Conservation (phyloP, 1,139 yeast genomes). For the Pichia sp. region DNA sequence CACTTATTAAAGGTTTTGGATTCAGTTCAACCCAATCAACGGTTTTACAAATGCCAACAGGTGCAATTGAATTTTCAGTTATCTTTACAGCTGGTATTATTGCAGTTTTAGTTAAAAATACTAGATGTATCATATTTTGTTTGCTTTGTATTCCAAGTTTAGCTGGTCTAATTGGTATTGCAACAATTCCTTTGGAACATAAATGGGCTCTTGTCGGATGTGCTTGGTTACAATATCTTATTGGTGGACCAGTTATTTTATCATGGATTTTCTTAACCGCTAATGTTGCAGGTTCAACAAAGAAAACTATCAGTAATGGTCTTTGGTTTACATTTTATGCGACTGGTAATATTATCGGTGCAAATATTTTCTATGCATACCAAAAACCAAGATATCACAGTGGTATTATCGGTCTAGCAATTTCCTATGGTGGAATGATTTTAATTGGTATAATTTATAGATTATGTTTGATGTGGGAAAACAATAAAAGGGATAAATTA, state of each 20-base stretch:
- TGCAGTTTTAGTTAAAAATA: constrained; percentile 34
- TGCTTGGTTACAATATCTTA: constrained; percentile 27
- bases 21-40: constrained; percentile 37
- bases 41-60: constrained; percentile 42
- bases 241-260: constrained; percentile 23
- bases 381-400: constrained; percentile 35
- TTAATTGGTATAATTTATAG: constrained; percentile 6
- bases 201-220: constrained; percentile 40
- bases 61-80: constrained; percentile 12
- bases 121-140: constrained; percentile 15
- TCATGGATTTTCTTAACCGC: constrained; percentile 30
- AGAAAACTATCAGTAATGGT: constrained; percentile 44
- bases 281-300: constrained; percentile 50
- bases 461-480: constrained; percentile 7
- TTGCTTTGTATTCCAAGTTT: constrained; percentile 7
- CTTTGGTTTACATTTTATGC: constrained; percentile 49
- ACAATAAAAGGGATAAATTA: constrained; percentile 1
- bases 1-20: constrained; percentile 38
- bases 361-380: constrained; percentile 38
- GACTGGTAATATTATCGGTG: constrained; percentile 58
- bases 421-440: constrained; percentile 7
- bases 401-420: constrained; percentile 18
- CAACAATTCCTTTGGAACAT: constrained; percentile 16
- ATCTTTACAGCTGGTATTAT: constrained; percentile 27
- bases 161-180: constrained; percentile 20